phyloP scores from a whole-genome alignment of 176 grass and related monocot genomes.

The Neostapfia colusana region DNA sequence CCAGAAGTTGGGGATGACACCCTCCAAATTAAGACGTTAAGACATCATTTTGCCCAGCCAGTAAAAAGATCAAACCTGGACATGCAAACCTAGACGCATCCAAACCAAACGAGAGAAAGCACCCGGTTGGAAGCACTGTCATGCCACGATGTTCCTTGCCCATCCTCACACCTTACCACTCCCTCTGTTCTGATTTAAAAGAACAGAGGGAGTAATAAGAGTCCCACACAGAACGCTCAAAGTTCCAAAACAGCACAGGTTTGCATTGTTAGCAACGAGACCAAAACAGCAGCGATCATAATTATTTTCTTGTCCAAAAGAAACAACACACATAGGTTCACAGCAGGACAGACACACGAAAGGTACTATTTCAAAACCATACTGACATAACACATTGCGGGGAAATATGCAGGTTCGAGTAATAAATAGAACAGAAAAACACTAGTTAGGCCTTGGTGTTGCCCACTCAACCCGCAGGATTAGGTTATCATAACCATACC shows the following conservation, averaged over 20 bases:
- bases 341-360: not conserved
- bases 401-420: not conserved
- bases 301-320: conserved; percentile 29
- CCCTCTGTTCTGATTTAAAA: too few relatives aligned
- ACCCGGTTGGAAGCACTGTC: too few relatives aligned
- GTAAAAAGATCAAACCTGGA: too few relatives aligned
- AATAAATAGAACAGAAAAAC: conserved; percentile 1
- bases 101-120: too few relatives aligned
- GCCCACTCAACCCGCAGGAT: conserved; percentile 86
- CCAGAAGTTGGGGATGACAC: too few relatives aligned
- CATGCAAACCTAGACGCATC: too few relatives aligned
- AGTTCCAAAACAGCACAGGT: not conserved
- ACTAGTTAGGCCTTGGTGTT: conserved; percentile 72
- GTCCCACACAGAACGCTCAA: not conserved
- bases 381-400: not conserved
- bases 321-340: conserved; percentile 8
- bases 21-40: too few relatives aligned
- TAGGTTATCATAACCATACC: conserved; percentile 90
- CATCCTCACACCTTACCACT: too few relatives aligned
- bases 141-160: too few relatives aligned
- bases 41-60: too few relatives aligned
- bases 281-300: conserved; percentile 9
- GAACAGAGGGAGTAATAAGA: too few relatives aligned
- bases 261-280: not conserved
- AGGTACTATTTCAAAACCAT: conserved; percentile 3